Conservation (phyloP, 495 filamentous ascomycete genomes). For the Chaetomium cochliodes region DNA sequence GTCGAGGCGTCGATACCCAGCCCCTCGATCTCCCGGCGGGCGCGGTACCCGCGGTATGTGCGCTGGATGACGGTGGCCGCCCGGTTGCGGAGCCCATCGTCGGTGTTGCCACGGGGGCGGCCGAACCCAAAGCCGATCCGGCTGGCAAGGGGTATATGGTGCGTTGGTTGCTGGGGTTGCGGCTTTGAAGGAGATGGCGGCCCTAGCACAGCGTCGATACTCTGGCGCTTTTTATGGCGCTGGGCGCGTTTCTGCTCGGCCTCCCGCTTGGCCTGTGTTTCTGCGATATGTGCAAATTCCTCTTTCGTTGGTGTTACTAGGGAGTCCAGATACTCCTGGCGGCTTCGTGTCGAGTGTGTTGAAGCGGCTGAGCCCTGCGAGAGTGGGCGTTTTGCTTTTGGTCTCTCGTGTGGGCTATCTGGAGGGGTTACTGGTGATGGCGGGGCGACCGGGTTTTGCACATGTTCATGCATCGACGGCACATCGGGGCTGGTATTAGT, state of each 20-base stretch:
- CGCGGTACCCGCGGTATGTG: slow-evolving; percentile 68
- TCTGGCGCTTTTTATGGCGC: slow-evolving; percentile 37
- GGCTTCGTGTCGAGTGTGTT: slow-evolving; percentile 16
- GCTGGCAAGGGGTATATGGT: slow-evolving; percentile 10
- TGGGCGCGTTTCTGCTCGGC: slow-evolving; percentile 39
- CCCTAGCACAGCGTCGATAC: slow-evolving; percentile 18
- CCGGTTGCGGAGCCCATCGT: slow-evolving; percentile 29
- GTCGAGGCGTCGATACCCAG: slow-evolving; percentile 63
- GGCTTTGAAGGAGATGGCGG: background rate
- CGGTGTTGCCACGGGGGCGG: slow-evolving; percentile 16
- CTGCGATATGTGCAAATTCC: slow-evolving; percentile 44
- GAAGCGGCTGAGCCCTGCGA: slow-evolving; percentile 15
- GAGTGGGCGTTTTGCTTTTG: slow-evolving; percentile 8
- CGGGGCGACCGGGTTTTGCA: too few relatives aligned
- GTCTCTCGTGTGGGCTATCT: background rate
- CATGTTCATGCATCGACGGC: too few relatives aligned
- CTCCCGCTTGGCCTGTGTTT: slow-evolving; percentile 49
- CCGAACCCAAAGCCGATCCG: slow-evolving; percentile 17
- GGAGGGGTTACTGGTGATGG: background rate
- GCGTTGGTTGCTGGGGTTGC: background rate
- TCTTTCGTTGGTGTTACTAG: slow-evolving; percentile 46
- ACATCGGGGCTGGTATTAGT: too few relatives aligned
- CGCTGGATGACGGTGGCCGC: slow-evolving; percentile 62
- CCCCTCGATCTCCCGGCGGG: slow-evolving; percentile 62
- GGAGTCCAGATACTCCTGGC: slow-evolving; percentile 50